phyloP scores from a whole-genome alignment of 192 early-diverging fungal species.

The Oehlia diaphana region DNA sequence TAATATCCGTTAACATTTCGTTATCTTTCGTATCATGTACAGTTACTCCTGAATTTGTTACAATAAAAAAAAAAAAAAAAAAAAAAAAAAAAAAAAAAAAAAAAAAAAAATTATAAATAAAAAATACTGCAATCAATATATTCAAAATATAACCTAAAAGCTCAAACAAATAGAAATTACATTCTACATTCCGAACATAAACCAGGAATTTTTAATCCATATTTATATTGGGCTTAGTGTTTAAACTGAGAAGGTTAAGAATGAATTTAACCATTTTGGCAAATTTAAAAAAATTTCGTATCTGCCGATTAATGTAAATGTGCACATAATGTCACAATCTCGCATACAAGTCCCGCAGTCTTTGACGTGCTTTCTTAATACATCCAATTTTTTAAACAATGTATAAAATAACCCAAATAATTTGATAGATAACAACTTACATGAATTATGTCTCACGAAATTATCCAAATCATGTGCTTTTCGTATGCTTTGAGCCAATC shows the following conservation, averaged over 20 bases:
- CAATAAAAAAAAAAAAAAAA: too few species aligned
- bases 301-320: not conserved
- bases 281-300: not conserved
- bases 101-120: too few species aligned
- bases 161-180: not conserved
- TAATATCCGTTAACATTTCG: not conserved
- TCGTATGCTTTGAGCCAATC: not conserved
- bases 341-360: not conserved
- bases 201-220: not conserved
- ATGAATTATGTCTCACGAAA: not conserved
- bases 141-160: not conserved
- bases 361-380: not conserved
- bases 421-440: not conserved
- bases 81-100: too few species aligned
- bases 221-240: not conserved
- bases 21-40: not conserved
- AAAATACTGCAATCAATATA: not conserved
- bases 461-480: not conserved
- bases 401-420: too few species aligned
- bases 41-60: not conserved
- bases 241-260: not conserved
- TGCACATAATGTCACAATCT: not conserved
- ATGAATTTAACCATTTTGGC: not conserved
- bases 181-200: not conserved
- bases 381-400: too few species aligned